Evolutionary conservation across 2,329 filamentous ascomycete species (phyloP).

Genomic region (Phaeosphaeriaceae sp.): DNA sequence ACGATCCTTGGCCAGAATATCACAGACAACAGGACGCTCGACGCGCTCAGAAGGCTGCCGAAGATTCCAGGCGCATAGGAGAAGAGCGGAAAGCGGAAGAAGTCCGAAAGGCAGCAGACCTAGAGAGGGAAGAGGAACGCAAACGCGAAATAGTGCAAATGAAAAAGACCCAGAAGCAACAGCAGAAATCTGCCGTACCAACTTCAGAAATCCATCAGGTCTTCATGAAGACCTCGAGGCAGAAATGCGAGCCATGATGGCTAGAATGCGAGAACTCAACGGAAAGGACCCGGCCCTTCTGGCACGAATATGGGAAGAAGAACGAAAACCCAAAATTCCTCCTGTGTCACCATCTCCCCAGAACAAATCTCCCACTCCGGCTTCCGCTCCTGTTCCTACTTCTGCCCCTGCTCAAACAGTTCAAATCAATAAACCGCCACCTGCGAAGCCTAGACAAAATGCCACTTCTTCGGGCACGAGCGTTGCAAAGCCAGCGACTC

Average conservation of each 20-base stretch:
- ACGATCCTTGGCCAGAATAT: conserved; percentile 60
- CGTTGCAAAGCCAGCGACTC: conserved; percentile 7
- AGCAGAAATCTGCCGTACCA: conserved; percentile 17
- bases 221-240: conserved; percentile 51
- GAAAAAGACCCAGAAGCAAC: conserved; percentile 34
- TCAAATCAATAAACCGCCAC: conserved; percentile 15
- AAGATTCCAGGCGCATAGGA: conserved; percentile 45
- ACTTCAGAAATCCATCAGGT: conserved; percentile 1
- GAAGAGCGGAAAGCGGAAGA: conserved; percentile 38
- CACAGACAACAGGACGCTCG: conserved; percentile 49
- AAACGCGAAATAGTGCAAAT: conserved; percentile 22
- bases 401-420: conserved; percentile 16
- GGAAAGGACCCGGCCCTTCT: conserved; percentile 61
- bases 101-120: conserved; percentile 35
- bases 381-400: conserved; percentile 10
- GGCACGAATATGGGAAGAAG: conserved; percentile 63
- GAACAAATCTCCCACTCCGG: conserved; percentile 29
- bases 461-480: conserved; percentile 11
- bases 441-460: conserved; percentile 31
- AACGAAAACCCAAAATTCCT: conserved; percentile 50
- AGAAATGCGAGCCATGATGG: conserved; percentile 62
- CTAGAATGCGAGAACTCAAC: conserved; percentile 65
- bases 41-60: conserved; percentile 41
- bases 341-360: conserved; percentile 32
- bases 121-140: conserved; percentile 31